A percentile compares a stretch with the other conserved stretches of the same genome.
Conservation (phyloP, 139 green algal genomes). For the Coelastrella sp. region DNA sequence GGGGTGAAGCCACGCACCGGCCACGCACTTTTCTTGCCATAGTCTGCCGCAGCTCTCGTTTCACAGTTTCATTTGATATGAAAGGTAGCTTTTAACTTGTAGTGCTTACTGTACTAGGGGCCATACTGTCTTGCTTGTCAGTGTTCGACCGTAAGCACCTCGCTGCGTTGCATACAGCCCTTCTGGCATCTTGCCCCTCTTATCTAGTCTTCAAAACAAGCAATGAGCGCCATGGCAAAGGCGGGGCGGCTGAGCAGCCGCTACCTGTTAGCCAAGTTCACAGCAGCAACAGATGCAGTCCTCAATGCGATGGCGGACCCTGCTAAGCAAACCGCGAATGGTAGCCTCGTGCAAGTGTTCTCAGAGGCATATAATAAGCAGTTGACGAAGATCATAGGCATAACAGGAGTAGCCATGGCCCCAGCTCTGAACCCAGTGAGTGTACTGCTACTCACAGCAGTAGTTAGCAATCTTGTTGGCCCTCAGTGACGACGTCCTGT, state of each 20-base stretch:
- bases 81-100: too few relatives aligned
- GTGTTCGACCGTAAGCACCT: too few relatives aligned
- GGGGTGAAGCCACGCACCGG: neutral
- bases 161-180: too few relatives aligned
- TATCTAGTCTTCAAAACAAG: neutral
- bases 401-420: slow-evolving; percentile 64
- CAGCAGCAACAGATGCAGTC: slow-evolving; percentile 6
- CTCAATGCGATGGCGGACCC: neutral
- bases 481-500: too few relatives aligned
- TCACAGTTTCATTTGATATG: neutral
- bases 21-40: neutral
- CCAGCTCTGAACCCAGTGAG: slow-evolving; percentile 63
- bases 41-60: neutral
- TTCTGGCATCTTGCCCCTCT: too few relatives aligned
- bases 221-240: slow-evolving; percentile 24
- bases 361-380: slow-evolving; percentile 50
- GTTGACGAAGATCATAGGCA: slow-evolving; percentile 54
- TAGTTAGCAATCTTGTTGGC: neutral
- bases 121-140: too few relatives aligned
- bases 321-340: neutral
- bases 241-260: neutral
- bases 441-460: neutral
- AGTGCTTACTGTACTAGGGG: too few relatives aligned
- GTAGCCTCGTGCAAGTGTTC: slow-evolving; percentile 48
- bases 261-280: slow-evolving; percentile 13